A percentile compares a stretch with the other conserved stretches of the same genome.
phyloP scores from a whole-genome alignment of 257 asterid genomes.

The Echium plantagineum region DNA sequence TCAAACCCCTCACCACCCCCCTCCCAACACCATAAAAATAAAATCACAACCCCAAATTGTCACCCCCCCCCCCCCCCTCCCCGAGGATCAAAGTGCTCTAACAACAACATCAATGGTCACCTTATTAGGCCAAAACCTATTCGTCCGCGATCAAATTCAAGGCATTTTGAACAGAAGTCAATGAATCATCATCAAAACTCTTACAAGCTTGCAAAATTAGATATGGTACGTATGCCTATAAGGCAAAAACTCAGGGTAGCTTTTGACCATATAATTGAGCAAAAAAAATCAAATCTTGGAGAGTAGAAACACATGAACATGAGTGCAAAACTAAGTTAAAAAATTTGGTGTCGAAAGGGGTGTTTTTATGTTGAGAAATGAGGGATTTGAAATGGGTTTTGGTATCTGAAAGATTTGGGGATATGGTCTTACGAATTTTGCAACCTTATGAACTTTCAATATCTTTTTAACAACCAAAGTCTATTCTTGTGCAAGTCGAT shows the following conservation, averaged over 20 bases:
- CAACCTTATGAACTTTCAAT: too few relatives aligned
- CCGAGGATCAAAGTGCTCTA: slow-evolving; percentile 65
- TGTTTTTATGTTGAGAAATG: slow-evolving; percentile 34
- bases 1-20: too few relatives aligned
- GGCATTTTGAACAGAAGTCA: slow-evolving; percentile 35
- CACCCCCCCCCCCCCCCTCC: too few relatives aligned
- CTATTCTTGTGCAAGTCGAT: too few relatives aligned
- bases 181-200: too few relatives aligned
- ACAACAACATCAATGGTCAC: slow-evolving; percentile 58
- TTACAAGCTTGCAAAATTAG: slow-evolving; percentile 66
- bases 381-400: slow-evolving; percentile 61
- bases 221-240: slow-evolving; percentile 55
- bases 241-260: slow-evolving; percentile 67
- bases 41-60: too few relatives aligned
- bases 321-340: slow-evolving; percentile 57
- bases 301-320: slow-evolving; percentile 43
- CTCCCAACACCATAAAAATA: too few relatives aligned
- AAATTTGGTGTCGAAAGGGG: slow-evolving; percentile 47
- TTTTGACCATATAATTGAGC: slow-evolving; percentile 69
- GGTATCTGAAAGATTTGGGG: slow-evolving; percentile 62
- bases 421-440: too few relatives aligned
- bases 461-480: too few relatives aligned
- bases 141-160: slow-evolving; percentile 60
- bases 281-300: slow-evolving; percentile 71
- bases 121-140: slow-evolving; percentile 57